Evolutionary conservation across 2,329 filamentous ascomycete species (phyloP).

Genomic region (Fusarium sp.): DNA sequence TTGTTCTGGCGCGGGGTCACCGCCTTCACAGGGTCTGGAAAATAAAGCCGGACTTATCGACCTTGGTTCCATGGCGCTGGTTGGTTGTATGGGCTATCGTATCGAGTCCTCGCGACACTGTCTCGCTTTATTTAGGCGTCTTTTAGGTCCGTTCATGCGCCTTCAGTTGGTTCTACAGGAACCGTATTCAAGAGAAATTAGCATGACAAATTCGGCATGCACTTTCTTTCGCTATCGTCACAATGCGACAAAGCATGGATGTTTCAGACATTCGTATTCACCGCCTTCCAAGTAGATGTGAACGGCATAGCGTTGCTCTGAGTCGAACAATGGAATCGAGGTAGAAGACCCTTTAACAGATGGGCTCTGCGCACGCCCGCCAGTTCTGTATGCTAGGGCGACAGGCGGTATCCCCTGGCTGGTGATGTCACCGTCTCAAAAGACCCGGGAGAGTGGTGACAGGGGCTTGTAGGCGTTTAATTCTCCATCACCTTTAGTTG

Average conservation of each 20-base stretch:
- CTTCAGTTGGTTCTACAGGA: constrained; percentile 5
- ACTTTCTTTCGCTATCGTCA: constrained; percentile 10
- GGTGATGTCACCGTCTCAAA: constrained; percentile 44
- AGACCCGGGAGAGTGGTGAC: constrained; percentile 39
- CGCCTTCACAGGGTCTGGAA: constrained; percentile 40
- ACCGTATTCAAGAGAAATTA: constrained; percentile 6
- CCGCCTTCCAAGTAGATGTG: constrained; percentile 34
- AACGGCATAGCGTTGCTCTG: constrained; percentile 13
- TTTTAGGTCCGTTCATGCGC: constrained; percentile 7
- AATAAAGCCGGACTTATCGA: constrained; percentile 47
- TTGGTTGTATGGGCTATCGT: constrained; percentile 26
- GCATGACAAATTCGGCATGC: not conserved
- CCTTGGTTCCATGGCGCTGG: constrained; percentile 33
- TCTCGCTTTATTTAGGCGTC: constrained; percentile 16
- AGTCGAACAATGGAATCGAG: constrained; percentile 30
- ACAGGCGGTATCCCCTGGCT: constrained; percentile 26
- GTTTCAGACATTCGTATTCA: constrained; percentile 27
- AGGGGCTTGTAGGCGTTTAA: constrained; percentile 29
- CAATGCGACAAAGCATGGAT: constrained; percentile 13
- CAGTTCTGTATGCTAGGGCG: constrained; percentile 27
- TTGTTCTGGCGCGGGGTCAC: constrained; percentile 47
- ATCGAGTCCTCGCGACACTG: constrained; percentile 9
- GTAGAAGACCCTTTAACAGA: constrained; percentile 28
- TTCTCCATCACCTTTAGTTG: constrained; percentile 1
- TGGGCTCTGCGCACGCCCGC: constrained; percentile 25